Evolutionary conservation across 805 yeast genomes (phyloP), one percentile per base, ranked within the genome.

Genomic region (Lipomyces starkeyi): DNA sequence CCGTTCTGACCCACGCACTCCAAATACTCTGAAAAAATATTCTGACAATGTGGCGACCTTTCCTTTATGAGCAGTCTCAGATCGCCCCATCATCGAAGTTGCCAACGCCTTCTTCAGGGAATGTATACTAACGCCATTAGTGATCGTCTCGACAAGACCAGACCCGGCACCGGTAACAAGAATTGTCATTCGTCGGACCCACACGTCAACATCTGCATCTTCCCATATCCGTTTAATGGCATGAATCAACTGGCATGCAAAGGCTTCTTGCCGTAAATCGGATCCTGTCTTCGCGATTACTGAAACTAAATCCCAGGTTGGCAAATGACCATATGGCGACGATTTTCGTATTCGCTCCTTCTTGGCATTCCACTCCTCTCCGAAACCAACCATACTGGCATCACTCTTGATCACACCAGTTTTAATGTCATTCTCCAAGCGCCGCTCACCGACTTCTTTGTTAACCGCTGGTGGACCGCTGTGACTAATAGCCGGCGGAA

Each of bases 251-350:
- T 95, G 99, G 71, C 97, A 93, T 0, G 99, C 99, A 82, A 95
- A 93, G 0, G 99, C 97, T 78, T 95, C 99, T 77, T 95, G 99
- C 29, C 97, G 90, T 62, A 95, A 78, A 79, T 95, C 99, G 75
- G 91, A 94, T 47, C 99, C 99, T 37, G 97, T 94, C 76, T 95
- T 95, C 13, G 96, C 97, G 76, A 95, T 95, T 2, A 94, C 97
- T 0, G 98, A 93, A 72, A 94, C 92, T 53, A 95, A 78, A 70
- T 95, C 98, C 99, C 99, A 95, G 76, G 92, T 91, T 32, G 89
- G 91, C 40, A 90, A 78, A 76, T 93, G 95, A 0, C 99, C 99
- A 75, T 83, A 93, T 8, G 87, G 86, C 61, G 97, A 91, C 17
- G 90, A 84, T 62, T 85, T 85, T 65, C 97, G 83, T 56, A 95